Evolutionary conservation across 2,329 filamentous ascomycete species (phyloP), one percentile per base, ranked within the genome.

Genomic region (Aspergillus sp.): DNA sequence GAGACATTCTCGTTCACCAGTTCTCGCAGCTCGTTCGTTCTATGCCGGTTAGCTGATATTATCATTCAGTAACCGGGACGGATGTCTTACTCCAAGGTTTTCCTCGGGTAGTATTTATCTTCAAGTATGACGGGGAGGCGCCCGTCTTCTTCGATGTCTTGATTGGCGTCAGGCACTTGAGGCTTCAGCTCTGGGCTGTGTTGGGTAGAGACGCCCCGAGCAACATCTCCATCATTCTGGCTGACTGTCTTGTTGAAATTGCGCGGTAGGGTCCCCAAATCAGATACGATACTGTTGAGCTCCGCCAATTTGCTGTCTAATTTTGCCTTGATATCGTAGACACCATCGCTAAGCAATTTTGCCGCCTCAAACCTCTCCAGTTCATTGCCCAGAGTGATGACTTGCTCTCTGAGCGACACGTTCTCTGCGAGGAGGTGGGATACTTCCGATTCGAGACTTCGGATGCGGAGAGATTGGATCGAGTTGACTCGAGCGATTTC

Each of bases 401-500:
- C 76, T 59, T 83, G 77, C 66, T 86, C 81, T 49, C 82, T 76
- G 7, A 87, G 73, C 3, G 78, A 75, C 17, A 85, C 72, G 59
- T 87, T 87, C 54, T 87, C 83, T 23, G 79, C 74, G 38, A 86
- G 74, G 9, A 87, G 73, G 46, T 82, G 78, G 36, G 81, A 80
- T 36, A 82, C 76, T 63, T 87, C 84, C n/a, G 78, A 75, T 65
- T 87, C 84, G 47, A 87, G 76, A 51, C 75, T 80, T 53, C 84
- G 82, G 54, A 87, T 87, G 45, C 83, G 82, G 45, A 86, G 74
- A 3, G 82, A 85, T 66, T 87, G 84, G 50, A 78, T 79, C 5
- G 84, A 86, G 64, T 87, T 87, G 55, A 77, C 81, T 58, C 81
- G 78, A 53, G 84, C 83, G 53, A 87, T 81, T 65, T 87, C 84